Base-by-base conservation (phyloP, 805 yeast species). In the Pichia thaimueangensis region DNA sequence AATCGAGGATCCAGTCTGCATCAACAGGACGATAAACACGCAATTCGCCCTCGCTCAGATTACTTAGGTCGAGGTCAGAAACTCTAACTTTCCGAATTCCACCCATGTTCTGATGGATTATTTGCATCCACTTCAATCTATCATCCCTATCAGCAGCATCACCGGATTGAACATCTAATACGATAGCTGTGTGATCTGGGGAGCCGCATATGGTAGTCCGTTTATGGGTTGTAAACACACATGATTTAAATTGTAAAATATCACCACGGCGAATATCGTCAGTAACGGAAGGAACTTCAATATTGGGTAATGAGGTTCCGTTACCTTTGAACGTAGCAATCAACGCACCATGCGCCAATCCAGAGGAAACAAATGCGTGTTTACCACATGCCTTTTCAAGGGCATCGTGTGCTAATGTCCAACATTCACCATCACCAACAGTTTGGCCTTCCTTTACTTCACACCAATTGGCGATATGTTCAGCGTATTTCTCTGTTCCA, bases 361-460 rank as follows among this genome's bases (percentile, higher is more conserved):
- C 73, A 13, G 65, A 59, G 13, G 76, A 70, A 3, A 74, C 70
- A 56, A 76, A 74, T 0, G 82, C 80, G 52, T 74, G 76, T 23
- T 68, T 72, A 0, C 81, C 81, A 53, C 81, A 75, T 0, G 77
- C 76, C 45, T 72, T 70, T 37, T 61, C 55, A 32, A 76, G 58
- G 0, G 81, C 79, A 37, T 73, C 74, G 40, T 65, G 70, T 0
- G 80, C 82, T 44, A 76, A 64, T 27, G 77, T 77, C 81, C 81
- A 76, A 49, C 82, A 76, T 50, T 76, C 81, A 6, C 82, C 82
- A 30, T 68, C 56, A 2, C 78, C 80, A 10, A 76, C 78, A 38
- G 58, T 56, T 37, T 65, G 61, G 7, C 79, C 79, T 25, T 60
- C 49, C 17, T 67, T 65, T 20, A 65, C 69, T 47, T 73, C 76